phyloP scores from a whole-genome alignment of 1,284 basidiomycete genomes.

The Megacollybia platyphylla region DNA sequence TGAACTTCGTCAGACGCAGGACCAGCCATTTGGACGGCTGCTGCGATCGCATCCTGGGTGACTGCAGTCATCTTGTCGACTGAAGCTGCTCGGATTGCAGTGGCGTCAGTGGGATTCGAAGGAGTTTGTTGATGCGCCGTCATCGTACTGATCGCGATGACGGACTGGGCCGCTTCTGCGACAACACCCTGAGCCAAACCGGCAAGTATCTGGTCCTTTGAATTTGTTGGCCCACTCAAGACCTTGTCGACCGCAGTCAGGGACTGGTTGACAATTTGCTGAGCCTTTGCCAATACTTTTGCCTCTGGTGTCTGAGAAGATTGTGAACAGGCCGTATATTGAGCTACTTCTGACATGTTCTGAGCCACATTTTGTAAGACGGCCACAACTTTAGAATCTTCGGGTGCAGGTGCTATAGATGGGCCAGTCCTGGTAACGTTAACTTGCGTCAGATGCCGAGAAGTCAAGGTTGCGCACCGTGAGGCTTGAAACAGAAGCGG shows the following conservation, averaged over 20 bases:
- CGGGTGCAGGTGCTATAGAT: slow-evolving; percentile 4
- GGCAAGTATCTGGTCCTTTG: slow-evolving; percentile 34
- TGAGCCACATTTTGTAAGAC: slow-evolving; percentile 65
- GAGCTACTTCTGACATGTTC: slow-evolving; percentile 60
- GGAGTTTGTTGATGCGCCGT: slow-evolving; percentile 3
- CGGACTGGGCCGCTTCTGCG: slow-evolving; percentile 58
- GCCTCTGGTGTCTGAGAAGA: slow-evolving; percentile 22
- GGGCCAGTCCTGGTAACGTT: not conserved
- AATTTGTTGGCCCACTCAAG: slow-evolving; percentile 33
- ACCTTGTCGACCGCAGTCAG: slow-evolving; percentile 65
- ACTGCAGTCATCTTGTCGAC: slow-evolving; percentile 9
- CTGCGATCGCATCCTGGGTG: slow-evolving; percentile 8
- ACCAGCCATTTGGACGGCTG: slow-evolving; percentile 7
- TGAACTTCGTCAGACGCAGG: slow-evolving; percentile 6
- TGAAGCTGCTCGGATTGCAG: slow-evolving; percentile 9
- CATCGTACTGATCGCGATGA: slow-evolving; percentile 4
- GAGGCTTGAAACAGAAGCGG: not conserved
- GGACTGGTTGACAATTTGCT: slow-evolving; percentile 65
- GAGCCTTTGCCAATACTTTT: slow-evolving; percentile 63
- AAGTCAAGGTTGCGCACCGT: not conserved
- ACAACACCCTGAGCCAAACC: slow-evolving; percentile 70
- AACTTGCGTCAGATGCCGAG: not conserved
- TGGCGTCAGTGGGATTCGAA: slow-evolving; percentile 4
- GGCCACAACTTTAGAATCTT: slow-evolving; percentile 44
- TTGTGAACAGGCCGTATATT: slow-evolving; percentile 14